phyloP scores from a whole-genome alignment of 2,329 filamentous ascomycete genomes.

The Cordyceps militaris region DNA sequence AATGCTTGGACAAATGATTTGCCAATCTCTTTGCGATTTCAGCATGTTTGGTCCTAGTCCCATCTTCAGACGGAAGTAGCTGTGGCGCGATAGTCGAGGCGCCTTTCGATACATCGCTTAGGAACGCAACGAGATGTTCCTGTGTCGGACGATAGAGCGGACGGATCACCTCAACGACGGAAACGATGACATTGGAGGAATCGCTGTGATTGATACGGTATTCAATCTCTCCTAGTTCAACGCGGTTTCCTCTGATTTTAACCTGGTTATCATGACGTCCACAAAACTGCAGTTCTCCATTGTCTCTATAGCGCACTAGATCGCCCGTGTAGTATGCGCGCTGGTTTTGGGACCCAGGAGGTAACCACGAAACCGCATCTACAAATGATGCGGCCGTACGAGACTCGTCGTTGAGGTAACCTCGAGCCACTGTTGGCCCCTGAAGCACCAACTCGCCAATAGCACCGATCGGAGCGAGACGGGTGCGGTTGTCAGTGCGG shows the following conservation, averaged over 20 bases:
- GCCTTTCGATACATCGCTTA: background rate
- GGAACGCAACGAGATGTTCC: background rate
- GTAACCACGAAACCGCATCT: background rate
- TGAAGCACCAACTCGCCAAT: constrained; percentile 26
- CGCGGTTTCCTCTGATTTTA: constrained; percentile 47
- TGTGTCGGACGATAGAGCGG: background rate
- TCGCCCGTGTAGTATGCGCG: constrained; percentile 36
- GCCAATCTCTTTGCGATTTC: background rate
- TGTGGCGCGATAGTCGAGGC: background rate
- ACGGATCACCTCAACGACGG: background rate
- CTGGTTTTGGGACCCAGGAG: constrained; percentile 12
- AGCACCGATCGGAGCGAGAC: background rate
- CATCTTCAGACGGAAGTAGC: background rate
- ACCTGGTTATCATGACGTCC: constrained; percentile 49
- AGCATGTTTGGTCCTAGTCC: background rate
- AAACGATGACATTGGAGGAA: background rate
- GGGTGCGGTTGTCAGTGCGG: background rate
- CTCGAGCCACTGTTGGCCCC: constrained; percentile 38
- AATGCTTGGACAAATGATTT: background rate
- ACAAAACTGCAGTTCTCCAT: constrained; percentile 33
- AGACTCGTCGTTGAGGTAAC: constrained; percentile 35
- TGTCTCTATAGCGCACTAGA: constrained; percentile 31
- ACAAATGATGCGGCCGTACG: background rate
- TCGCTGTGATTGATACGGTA: background rate
- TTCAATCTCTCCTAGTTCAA: constrained; percentile 32